These are phyloP conservation scores for Monosporozyma siamensis DNA, from an alignment of 805 yeast species.

Conservation along the genomic window DNA sequence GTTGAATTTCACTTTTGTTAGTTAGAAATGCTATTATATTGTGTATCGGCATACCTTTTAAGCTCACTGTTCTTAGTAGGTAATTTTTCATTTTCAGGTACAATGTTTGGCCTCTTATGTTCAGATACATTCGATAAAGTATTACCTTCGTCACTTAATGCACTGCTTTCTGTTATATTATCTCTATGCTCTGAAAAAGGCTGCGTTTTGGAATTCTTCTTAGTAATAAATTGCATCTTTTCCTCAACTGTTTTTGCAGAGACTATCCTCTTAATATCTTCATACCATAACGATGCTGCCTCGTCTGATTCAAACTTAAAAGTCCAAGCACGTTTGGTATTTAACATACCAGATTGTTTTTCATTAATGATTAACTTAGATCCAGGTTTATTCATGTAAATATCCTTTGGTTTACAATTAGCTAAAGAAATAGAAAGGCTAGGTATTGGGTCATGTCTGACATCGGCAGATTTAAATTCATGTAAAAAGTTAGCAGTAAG, in stretches of 20 bases:
- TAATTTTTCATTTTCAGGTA: background rate
- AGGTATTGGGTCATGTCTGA: constrained; percentile 71
- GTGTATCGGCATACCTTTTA: background rate
- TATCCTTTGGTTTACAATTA: constrained; percentile 56
- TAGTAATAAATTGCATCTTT: constrained; percentile 38
- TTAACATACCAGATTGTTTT: constrained; percentile 62
- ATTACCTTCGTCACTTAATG: background rate
- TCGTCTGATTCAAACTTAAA: constrained; percentile 79
- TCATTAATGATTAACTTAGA: constrained; percentile 73
- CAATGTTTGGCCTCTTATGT: background rate
- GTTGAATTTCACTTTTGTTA: too few relatives aligned
- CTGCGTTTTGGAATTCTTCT: constrained; percentile 4
- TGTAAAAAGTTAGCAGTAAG: constrained; percentile 80
- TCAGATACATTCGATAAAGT: background rate
- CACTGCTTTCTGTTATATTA: background rate
- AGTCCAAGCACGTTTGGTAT: constrained; percentile 81
- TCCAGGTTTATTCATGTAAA: constrained; percentile 28
- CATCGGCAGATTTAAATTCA: constrained; percentile 76
- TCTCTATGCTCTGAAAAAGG: background rate
- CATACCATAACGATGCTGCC: constrained; percentile 74
- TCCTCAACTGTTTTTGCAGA: constrained; percentile 48
- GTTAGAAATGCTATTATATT: too few relatives aligned
- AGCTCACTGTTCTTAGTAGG: background rate
- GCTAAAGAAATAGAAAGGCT: constrained; percentile 70
- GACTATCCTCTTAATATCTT: constrained; percentile 61